These are phyloP conservation scores for Neoscytalidium dimidiatum DNA, from an alignment of 2,329 filamentous ascomycete genomes.

Conservation along the genomic window DNA sequence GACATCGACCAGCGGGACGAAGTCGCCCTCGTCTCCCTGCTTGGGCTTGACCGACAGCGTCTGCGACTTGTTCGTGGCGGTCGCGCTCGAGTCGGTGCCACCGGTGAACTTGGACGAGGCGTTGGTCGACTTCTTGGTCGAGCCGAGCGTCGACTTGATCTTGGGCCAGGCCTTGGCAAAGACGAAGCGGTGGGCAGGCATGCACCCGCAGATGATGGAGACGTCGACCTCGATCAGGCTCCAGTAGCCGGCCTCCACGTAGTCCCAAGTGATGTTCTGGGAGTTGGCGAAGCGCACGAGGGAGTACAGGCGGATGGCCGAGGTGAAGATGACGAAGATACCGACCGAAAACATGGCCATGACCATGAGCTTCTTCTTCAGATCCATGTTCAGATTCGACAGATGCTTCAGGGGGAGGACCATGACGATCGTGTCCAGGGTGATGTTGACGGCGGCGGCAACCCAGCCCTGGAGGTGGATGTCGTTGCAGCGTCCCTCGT, in stretches of 20 bases:
- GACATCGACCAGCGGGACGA: slow-evolving; percentile 28
- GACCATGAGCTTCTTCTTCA: slow-evolving; percentile 37
- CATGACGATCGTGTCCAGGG: slow-evolving; percentile 30
- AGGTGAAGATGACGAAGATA: slow-evolving; percentile 43
- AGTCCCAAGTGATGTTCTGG: slow-evolving; percentile 44
- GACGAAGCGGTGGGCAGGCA: slow-evolving; percentile 34
- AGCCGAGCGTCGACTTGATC: slow-evolving; percentile 9
- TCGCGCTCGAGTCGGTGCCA: neutral
- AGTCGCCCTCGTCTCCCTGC: slow-evolving; percentile 24
- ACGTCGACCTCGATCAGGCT: slow-evolving; percentile 42
- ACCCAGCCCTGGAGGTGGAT: slow-evolving; percentile 35
- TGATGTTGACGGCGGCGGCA: slow-evolving; percentile 36
- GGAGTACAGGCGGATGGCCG: slow-evolving; percentile 46
- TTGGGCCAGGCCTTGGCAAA: slow-evolving; percentile 21
- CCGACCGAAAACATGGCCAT: slow-evolving; percentile 41
- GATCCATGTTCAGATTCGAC: slow-evolving; percentile 31
- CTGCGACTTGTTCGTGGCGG: neutral
- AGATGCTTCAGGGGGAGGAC: slow-evolving; percentile 36
- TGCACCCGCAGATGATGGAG: slow-evolving; percentile 44
- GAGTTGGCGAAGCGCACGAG: slow-evolving; percentile 46
- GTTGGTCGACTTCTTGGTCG: neutral
- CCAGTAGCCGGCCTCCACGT: slow-evolving; percentile 44
- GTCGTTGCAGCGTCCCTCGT: slow-evolving; percentile 32
- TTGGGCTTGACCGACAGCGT: slow-evolving; percentile 26
- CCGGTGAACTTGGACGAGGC: neutral